Conservation (phyloP, 192 early-diverging fungal species). For the Gonapodya prolifera region DNA sequence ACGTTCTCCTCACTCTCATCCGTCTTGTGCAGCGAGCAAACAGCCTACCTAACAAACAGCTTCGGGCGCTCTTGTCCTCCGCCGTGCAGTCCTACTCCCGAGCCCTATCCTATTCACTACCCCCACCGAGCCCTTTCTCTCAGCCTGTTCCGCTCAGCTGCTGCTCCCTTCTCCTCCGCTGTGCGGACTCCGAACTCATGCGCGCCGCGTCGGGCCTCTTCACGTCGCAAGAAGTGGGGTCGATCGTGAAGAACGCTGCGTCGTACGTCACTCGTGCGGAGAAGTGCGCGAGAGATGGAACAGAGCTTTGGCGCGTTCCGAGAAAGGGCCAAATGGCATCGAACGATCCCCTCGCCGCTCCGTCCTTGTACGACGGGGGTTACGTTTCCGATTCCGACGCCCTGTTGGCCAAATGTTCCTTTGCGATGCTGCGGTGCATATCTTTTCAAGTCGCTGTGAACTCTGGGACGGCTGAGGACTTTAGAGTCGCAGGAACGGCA, state of each 20-base stretch:
- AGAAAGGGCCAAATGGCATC: neutral
- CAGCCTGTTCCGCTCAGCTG: neutral
- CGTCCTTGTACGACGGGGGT: neutral
- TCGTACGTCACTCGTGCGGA: neutral
- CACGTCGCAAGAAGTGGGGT: neutral
- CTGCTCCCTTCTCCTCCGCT: neutral
- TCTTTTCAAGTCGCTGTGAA: neutral
- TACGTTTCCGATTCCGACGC: neutral
- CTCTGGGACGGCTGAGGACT: neutral
- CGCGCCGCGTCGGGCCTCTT: neutral
- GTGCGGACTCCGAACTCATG: neutral
- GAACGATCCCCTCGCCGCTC: neutral
- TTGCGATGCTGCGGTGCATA: neutral
- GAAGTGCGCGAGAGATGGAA: neutral
- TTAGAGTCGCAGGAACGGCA: neutral
- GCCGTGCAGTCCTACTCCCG: neutral
- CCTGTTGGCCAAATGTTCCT: neutral
- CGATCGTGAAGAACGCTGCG: neutral
- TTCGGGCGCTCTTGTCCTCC: neutral
- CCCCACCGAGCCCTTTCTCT: neutral
- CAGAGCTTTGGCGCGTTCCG: neutral
- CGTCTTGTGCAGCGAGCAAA: neutral
- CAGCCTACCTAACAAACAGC: neutral
- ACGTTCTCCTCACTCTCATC: neutral
- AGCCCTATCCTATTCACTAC: neutral